Evolutionary conservation across 2,329 filamentous ascomycete species (phyloP), one percentile per base, ranked within the genome.

Genomic region (Cladobotryum protrusum): DNA sequence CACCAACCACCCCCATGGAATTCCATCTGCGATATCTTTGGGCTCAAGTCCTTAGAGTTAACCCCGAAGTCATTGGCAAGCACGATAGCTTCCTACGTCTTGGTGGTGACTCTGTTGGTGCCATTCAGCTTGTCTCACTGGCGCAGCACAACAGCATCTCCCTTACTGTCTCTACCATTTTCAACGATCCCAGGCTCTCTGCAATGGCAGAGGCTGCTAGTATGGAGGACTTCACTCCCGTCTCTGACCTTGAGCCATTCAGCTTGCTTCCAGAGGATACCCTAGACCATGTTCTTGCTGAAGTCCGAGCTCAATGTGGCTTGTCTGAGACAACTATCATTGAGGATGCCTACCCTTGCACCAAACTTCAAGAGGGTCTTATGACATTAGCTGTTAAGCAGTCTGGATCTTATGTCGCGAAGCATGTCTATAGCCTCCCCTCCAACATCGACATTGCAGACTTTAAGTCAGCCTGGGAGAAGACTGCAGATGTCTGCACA

Each of bases 341-440:
- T 8, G 48, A 54, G 19, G 57, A 59, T 43, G 44, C 58, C 18
- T 58, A 55, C 11, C 57, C 57, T 14, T 57, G 57, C 35, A 59
- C 57, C 6, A 47, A 53, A 32, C 53, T 59, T 14, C 57, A 59
- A 8, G 52, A 56, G 12, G 57, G 57, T 17, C 44, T 59, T 11
- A 57, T 59, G 52, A 62, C 66, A 0, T 55, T 69, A 3, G 61
- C 67, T 1, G 57, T 56, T 35, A 61, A 60, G 29, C 57, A 64
- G 14, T 40, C 54, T 1, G 67, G 64, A 1, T 63, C 63, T 1
- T 72, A 72, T 42, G 58, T 70, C 12, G 24, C 24, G 2, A 29
- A 61, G 63, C 3, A 59, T 61, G 42, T 57, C 11, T 52, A 62
- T 34, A 52, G 52, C 15, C 56, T 65, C 4, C 36, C 55, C 1